Evolutionary conservation across 2,329 filamentous ascomycete genomes (phyloP).

Genomic region (Aspergillus pseudoterreus): DNA sequence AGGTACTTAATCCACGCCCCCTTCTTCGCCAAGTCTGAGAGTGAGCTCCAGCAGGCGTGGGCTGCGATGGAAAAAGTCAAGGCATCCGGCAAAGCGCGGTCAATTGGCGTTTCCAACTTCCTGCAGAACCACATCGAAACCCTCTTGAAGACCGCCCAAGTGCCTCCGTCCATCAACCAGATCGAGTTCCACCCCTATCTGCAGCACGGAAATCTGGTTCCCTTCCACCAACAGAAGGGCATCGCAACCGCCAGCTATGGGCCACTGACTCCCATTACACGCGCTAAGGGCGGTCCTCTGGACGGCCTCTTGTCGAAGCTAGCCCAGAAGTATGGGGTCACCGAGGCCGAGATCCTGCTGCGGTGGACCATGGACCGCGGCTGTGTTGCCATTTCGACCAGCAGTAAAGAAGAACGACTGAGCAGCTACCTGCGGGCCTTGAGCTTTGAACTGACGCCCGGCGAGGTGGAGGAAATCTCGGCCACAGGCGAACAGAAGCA

Average conservation of each 20-base stretch:
- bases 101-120: conserved; percentile 63
- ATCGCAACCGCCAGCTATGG: conserved; percentile 42
- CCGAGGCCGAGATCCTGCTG: conserved; percentile 53
- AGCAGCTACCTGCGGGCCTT: conserved; percentile 54
- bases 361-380: conserved; percentile 62
- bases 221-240: conserved; percentile 38
- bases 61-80: conserved; percentile 58
- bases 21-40: conserved; percentile 53
- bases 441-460: conserved; percentile 57
- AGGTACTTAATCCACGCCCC: conserved; percentile 62
- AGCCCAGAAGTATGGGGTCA: conserved; percentile 60
- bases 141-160: conserved; percentile 43
- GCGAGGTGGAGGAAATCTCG: conserved; percentile 55
- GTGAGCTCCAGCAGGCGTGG: conserved; percentile 57
- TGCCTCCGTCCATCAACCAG: conserved; percentile 37
- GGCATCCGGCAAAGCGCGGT: conserved; percentile 54
- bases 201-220: conserved; percentile 41
- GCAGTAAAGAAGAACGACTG: conserved; percentile 56
- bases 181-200: conserved; percentile 45
- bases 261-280: conserved; percentile 49
- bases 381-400: conserved; percentile 57
- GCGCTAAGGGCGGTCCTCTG: conserved; percentile 53
- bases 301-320: conserved; percentile 50
- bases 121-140: conserved; percentile 52
- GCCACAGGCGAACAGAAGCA: conserved; percentile 48